Evolutionary conservation across 306 rosid genomes (phyloP), one percentile per base, ranked within the genome.

Genomic region (Fragaria iinumae): DNA sequence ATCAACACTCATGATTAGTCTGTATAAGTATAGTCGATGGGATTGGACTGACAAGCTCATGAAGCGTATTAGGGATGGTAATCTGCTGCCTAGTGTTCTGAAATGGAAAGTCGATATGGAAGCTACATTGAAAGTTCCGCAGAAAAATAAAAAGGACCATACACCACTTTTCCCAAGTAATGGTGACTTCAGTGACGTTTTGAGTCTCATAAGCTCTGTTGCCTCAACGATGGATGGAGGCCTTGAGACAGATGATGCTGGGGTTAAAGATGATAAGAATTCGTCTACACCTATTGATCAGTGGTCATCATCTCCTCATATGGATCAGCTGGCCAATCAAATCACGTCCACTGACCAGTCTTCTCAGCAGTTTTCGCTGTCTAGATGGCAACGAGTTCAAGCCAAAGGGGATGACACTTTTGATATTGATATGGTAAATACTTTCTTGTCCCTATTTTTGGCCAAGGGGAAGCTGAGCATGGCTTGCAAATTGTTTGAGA

Each of bases 401-500:
- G 84, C 75, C 32, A 83, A 86, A 80, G 90, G 88, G 17, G 2
- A 43, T 14, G 80, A 70, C 69, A 88, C 93, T 43, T 95, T 92
- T 69, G 97, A 92, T 78, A 76, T 82, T 25, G 88, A 95, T 73
- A 92, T 92, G 97, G 95, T 92, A 74, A 90, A 95, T 75, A 92
- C 98, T 41, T 95, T 89, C 79, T 75, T 92, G 84, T 90, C 97
- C 63, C 87, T 95, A 72, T 90, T 92, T 80, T 77, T 95, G 80
- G 91, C 98, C 43, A 92, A 90, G 84, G 98, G 97, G 80, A 95
- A 89, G 79, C 80, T 92, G 82, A 95, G 85, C 75, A 29, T 89
- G 82, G 97, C 98, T 21, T 92, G 98, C 89, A 92, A 87, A 77
- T 77, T 95, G 79, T 95, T 95, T 78, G 97, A 95, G 88, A 89